These are phyloP conservation scores for Uronychia setigera DNA, from an alignment of 73 alveolate species.

Conservation along the genomic window DNA sequence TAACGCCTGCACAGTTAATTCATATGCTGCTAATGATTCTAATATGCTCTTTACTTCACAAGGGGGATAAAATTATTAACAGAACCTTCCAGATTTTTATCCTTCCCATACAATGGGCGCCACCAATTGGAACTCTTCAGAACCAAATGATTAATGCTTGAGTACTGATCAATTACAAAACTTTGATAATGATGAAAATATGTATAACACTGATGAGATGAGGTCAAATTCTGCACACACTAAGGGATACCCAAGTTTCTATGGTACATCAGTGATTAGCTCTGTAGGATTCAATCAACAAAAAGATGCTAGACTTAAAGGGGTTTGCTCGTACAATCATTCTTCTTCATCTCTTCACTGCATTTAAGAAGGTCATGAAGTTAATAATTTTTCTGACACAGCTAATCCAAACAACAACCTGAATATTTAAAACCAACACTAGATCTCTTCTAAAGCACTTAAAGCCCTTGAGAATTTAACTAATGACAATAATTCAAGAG, in stretches of 20 bases:
- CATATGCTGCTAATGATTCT: neutral
- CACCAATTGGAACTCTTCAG: too few species aligned
- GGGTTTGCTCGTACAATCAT: neutral
- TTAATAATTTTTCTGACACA: neutral
- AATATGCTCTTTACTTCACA: neutral
- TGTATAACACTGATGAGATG: neutral
- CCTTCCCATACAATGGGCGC: too few species aligned
- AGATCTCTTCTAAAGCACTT: neutral
- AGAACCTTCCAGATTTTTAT: too few species aligned
- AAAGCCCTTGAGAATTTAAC: neutral
- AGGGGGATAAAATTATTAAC: too few species aligned
- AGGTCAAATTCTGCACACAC: neutral
- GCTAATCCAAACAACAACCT: too few species aligned
- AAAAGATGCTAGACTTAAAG: too few species aligned
- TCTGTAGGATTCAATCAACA: neutral
- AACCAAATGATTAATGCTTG: neutral
- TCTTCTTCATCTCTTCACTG: neutral
- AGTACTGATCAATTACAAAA: neutral
- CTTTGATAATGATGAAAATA: neutral
- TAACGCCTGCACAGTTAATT: too few species aligned
- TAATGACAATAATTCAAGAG: neutral
- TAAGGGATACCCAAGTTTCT: neutral
- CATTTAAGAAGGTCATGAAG: neutral
- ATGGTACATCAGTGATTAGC: neutral
- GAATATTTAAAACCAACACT: neutral